Conservation (phyloP, 306 rosid species). For the Ormosia emarginata region DNA sequence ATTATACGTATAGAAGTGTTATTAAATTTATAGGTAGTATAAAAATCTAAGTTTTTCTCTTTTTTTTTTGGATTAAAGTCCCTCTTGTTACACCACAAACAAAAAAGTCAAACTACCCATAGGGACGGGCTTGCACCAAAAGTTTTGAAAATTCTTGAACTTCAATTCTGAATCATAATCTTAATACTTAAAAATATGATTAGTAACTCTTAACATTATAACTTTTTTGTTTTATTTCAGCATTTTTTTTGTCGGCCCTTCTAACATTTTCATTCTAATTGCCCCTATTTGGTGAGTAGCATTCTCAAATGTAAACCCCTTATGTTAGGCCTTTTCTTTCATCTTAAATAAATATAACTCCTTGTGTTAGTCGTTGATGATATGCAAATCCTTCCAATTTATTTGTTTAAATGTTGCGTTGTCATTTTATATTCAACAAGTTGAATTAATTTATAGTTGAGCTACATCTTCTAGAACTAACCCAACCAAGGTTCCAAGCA, state of each 20-base stretch:
- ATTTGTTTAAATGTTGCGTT: neutral
- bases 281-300: neutral
- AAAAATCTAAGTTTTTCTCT: neutral
- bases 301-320: neutral
- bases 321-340: neutral
- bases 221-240: no score
- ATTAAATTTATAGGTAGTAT: neutral
- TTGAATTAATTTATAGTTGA: neutral
- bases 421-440: neutral
- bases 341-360: neutral
- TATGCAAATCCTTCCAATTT: neutral
- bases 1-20: neutral
- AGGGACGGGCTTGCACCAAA: neutral
- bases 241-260: neutral
- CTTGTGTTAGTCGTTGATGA: neutral
- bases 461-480: slow-evolving; percentile 41
- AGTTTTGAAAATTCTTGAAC: neutral
- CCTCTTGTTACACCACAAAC: neutral
- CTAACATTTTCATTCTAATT: neutral
- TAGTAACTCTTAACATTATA: neutral
- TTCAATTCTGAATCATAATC: neutral
- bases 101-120: neutral
- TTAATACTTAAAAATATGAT: neutral
- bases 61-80: no score
- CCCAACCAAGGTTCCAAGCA: slow-evolving; percentile 19